Conservation (phyloP, 371 early-diverging fungal species). For the Blastocladiella emersonii region DNA sequence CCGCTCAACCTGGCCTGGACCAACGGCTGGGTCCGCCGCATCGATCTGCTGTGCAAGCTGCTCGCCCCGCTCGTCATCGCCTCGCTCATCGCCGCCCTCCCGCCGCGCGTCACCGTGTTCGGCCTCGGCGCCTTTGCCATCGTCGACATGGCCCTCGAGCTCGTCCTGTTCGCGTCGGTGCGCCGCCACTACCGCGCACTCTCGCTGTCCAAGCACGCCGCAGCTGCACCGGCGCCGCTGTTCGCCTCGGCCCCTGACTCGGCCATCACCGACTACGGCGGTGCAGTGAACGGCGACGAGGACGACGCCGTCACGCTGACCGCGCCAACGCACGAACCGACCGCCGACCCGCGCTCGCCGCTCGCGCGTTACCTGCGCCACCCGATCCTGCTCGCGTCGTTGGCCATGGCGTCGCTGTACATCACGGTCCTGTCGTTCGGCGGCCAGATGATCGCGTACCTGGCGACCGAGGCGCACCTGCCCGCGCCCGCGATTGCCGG, state of each 20-base stretch:
- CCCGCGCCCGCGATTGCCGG: conserved; percentile 11
- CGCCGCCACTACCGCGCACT: neutral
- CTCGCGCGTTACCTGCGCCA: conserved; percentile 5
- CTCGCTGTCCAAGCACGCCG: neutral
- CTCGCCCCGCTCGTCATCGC: conserved; percentile 7
- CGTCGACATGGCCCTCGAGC: conserved; percentile 12
- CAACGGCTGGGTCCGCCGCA: conserved; percentile 1
- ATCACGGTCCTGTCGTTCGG: conserved; percentile 22
- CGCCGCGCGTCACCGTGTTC: conserved; percentile 13
- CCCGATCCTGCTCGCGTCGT: conserved; percentile 15
- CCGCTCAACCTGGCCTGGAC: neutral
- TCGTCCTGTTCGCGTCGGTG: conserved; percentile 7
- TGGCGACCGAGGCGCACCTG: conserved; percentile 7
- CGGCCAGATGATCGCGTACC: conserved; percentile 18
- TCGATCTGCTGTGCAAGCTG: conserved; percentile 2
- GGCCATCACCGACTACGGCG: too few relatives aligned
- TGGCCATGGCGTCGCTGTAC: conserved; percentile 20
- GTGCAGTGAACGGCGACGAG: too few relatives aligned
- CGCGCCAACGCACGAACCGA: neutral
- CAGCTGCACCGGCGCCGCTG: too few relatives aligned
- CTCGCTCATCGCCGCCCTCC: neutral
- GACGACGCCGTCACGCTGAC: neutral
- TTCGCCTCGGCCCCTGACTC: neutral
- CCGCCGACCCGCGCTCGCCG: neutral
- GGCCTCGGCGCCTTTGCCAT: conserved; percentile 12